phyloP scores from a whole-genome alignment of 352 stramenopile genomes.

The Pythium grandisporangium region DNA sequence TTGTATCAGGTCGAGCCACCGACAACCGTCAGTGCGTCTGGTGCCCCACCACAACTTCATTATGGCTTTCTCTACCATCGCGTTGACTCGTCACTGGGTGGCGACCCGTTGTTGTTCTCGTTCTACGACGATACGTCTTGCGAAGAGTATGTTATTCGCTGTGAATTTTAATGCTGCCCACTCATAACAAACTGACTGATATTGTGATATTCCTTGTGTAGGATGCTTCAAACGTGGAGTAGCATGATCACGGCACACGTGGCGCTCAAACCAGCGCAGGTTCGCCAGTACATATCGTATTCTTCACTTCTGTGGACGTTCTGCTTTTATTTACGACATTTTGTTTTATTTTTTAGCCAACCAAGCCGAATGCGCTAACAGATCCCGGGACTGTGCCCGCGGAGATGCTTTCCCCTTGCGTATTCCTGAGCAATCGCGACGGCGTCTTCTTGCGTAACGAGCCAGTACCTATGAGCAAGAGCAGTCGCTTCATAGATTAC shows the following conservation, averaged over 20 bases:
- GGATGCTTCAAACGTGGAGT: conserved; percentile 50
- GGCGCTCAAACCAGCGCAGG: too few species aligned
- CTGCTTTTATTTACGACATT: too few species aligned
- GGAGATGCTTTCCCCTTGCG: conserved; percentile 32
- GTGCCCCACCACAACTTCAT: conserved; percentile 14
- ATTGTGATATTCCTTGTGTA: conserved; percentile 1
- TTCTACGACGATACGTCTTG: conserved; percentile 54
- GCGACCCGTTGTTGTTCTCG: conserved; percentile 62
- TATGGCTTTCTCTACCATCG: conserved; percentile 74
- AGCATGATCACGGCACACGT: conserved; percentile 32
- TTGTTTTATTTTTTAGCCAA: too few species aligned
- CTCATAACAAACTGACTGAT: not conserved
- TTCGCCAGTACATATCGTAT: too few species aligned
- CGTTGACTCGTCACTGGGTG: conserved; percentile 30
- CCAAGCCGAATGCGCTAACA: too few species aligned
- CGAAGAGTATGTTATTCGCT: conserved; percentile 19
- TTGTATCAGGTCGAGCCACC: conserved; percentile 49
- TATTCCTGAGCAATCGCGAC: conserved; percentile 51
- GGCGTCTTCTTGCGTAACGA: conserved; percentile 40
- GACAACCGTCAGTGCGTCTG: conserved; percentile 5
- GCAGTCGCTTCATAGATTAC: conserved; percentile 43
- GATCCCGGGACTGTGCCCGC: too few species aligned
- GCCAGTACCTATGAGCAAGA: conserved; percentile 24
- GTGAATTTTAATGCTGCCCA: not conserved
- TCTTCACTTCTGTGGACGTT: too few species aligned